Evolutionary conservation across 345 rosid species (phyloP).

Genomic region (Raphanus raphanistrum): DNA sequence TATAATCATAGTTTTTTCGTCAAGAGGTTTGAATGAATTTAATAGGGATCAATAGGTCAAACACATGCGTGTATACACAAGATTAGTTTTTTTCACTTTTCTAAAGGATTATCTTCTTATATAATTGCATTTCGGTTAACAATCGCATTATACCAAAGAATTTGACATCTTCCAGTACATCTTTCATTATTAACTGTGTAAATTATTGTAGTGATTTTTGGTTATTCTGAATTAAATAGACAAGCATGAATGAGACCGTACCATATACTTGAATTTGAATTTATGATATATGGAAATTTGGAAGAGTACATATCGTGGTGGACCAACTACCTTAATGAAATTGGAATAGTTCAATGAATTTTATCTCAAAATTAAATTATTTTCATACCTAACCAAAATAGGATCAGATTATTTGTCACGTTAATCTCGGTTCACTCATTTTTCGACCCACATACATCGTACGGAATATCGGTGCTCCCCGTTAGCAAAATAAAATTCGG

Average conservation of each 20-base stretch:
- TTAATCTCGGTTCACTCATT: constrained; percentile 30
- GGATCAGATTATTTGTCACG: constrained; percentile 11
- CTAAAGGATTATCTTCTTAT: background rate
- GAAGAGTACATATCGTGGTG: constrained; percentile 20
- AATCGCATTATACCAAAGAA: background rate
- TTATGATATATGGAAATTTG: constrained; percentile 3
- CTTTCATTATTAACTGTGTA: background rate
- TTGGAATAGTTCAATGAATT: background rate
- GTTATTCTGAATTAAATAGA: constrained; percentile 1
- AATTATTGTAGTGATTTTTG: background rate
- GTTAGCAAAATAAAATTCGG: background rate
- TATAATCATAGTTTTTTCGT: background rate
- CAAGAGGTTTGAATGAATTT: background rate
- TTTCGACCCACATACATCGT: constrained; percentile 11
- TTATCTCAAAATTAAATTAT: background rate
- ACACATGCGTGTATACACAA: background rate
- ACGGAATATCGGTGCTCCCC: constrained; percentile 14
- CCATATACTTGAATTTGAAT: constrained; percentile 8
- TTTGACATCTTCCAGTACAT: background rate
- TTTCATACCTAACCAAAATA: constrained; percentile 20
- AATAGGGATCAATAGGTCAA: constrained; percentile 7
- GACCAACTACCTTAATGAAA: constrained; percentile 21
- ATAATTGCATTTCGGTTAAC: background rate
- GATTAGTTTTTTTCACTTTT: background rate
- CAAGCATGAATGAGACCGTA: background rate